A percentile compares a stretch with the other conserved stretches of the same genome.
Evolutionary conservation across 805 yeast genomes (phyloP).

Genomic region (Pachysolen tannophilus): DNA sequence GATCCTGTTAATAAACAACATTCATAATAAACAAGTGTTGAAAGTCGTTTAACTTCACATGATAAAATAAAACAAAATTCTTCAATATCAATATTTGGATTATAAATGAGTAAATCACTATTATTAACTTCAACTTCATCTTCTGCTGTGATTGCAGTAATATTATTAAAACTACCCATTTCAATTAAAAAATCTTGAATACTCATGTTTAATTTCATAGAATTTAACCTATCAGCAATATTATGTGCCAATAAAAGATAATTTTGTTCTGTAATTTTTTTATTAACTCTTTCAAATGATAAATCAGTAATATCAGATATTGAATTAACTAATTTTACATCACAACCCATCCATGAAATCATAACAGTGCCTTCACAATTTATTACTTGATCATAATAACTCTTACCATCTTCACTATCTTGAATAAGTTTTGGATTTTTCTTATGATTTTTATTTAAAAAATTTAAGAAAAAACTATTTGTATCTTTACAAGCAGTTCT

Average conservation of each 20-base stretch:
- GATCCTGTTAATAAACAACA: slow-evolving; percentile 21
- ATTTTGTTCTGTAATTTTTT: neutral
- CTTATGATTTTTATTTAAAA: slow-evolving; percentile 22
- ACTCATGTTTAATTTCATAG: slow-evolving; percentile 13
- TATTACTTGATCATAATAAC: slow-evolving; percentile 7
- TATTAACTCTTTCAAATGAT: slow-evolving; percentile 19
- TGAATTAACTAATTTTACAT: slow-evolving; percentile 16
- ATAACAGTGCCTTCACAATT: slow-evolving; percentile 2
- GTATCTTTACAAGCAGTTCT: slow-evolving; percentile 10
- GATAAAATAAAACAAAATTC: slow-evolving; percentile 21
- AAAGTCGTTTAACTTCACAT: slow-evolving; percentile 21
- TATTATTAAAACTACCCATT: slow-evolving; percentile 6
- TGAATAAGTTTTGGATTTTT: slow-evolving; percentile 26
- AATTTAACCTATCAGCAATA: slow-evolving; percentile 9
- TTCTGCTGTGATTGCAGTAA: neutral
- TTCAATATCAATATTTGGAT: slow-evolving; percentile 9
- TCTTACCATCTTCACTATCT: slow-evolving; percentile 10
- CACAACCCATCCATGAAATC: slow-evolving; percentile 28
- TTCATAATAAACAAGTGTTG: slow-evolving; percentile 19
- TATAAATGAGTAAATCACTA: slow-evolving; percentile 4
- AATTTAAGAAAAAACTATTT: slow-evolving; percentile 14
- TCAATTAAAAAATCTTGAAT: slow-evolving; percentile 19
- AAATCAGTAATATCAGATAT: slow-evolving; percentile 26
- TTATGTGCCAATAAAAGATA: slow-evolving; percentile 1
- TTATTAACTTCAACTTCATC: slow-evolving; percentile 1